phyloP scores from a whole-genome alignment of 176 grass and related monocot species.

The Avena eriantha region DNA sequence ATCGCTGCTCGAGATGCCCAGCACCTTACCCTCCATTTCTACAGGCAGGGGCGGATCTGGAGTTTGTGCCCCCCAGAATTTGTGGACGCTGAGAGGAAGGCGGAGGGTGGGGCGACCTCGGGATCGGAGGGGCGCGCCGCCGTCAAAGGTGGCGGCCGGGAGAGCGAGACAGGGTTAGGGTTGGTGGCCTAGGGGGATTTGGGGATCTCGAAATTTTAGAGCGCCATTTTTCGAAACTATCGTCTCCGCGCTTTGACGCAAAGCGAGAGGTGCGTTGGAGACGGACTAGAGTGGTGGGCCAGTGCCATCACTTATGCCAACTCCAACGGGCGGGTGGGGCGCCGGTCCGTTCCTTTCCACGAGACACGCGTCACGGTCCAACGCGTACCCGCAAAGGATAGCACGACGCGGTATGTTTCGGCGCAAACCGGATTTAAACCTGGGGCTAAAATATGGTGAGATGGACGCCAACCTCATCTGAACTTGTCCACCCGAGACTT shows the following conservation, averaged over 20 bases:
- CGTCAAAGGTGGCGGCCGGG: background rate
- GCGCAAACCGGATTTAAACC: too few relatives aligned
- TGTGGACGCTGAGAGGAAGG: background rate
- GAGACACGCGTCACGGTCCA: too few relatives aligned
- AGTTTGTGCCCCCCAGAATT: background rate
- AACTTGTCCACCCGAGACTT: too few relatives aligned
- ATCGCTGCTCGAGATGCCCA: background rate
- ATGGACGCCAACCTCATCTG: too few relatives aligned
- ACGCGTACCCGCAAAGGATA: too few relatives aligned
- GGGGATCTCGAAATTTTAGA: conserved; percentile 9
- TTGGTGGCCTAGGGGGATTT: background rate
- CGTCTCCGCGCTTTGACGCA: background rate
- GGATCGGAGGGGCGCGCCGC: background rate
- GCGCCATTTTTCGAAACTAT: conserved; percentile 16
- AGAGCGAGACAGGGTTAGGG: background rate
- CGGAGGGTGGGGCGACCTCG: background rate
- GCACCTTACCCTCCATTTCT: conserved; percentile 42
- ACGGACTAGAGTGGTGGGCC: too few relatives aligned
- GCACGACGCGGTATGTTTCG: too few relatives aligned
- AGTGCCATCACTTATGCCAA: too few relatives aligned
- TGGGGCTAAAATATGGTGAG: too few relatives aligned
- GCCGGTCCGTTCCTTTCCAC: too few relatives aligned
- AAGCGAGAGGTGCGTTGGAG: background rate
- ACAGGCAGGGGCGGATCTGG: background rate
- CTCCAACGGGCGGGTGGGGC: too few relatives aligned